Conservation (phyloP, 1,284 basidiomycete species). For the Boletellus deceptivus region DNA sequence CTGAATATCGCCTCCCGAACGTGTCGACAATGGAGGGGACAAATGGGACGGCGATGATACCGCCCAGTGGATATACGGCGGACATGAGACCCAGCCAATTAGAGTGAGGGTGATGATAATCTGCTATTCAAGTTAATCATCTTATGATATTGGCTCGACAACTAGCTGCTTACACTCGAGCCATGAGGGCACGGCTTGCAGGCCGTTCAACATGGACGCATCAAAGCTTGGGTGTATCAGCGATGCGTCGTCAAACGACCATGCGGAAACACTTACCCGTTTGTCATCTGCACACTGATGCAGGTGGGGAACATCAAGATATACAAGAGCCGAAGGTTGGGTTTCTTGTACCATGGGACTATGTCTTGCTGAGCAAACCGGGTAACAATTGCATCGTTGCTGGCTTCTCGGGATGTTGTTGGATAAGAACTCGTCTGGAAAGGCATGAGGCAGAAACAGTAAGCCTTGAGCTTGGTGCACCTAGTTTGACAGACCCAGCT, state of each 20-base stretch:
- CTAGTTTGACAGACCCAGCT: too few species aligned
- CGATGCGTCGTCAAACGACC: neutral
- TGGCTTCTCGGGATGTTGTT: neutral
- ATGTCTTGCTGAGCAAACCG: conserved; percentile 47
- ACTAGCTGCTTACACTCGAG: neutral
- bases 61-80: conserved; percentile 9
- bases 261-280: conserved; percentile 45
- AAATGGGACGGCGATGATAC: conserved; percentile 6
- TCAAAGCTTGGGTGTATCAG: neutral
- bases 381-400: conserved; percentile 41
- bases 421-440: too few species aligned
- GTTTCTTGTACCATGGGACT: conserved; percentile 47
- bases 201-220: neutral
- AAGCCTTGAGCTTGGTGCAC: too few species aligned
- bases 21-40: conserved; percentile 4
- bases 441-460: too few species aligned
- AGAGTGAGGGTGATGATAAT: conserved; percentile 10
- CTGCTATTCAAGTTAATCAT: neutral
- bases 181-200: conserved; percentile 1
- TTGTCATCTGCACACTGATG: conserved; percentile 61
- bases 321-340: conserved; percentile 32
- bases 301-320: conserved; percentile 54
- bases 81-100: conserved; percentile 8
- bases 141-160: too few species aligned
- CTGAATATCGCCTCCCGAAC: conserved; percentile 4